Base-by-base conservation (phyloP, 2,329 filamentous ascomycete species). In the Colletotrichum salicis region DNA sequence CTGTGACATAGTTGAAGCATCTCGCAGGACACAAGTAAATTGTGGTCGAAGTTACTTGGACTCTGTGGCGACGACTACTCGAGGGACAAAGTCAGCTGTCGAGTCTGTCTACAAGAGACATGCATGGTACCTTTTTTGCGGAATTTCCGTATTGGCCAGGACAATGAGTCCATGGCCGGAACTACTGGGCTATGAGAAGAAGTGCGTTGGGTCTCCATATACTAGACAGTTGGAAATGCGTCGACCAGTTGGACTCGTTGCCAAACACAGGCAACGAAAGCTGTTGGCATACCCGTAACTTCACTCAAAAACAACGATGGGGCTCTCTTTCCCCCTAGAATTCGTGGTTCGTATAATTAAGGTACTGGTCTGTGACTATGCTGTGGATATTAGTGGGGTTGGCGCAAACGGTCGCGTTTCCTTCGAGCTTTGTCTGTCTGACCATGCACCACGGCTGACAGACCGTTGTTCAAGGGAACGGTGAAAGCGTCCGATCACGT, bases 361-460 rank as follows among this genome's bases (percentile, higher is more conserved):
- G 70, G n/a, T 64, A 48, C 22, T 72, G 66, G 66, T 60, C 66
- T 55, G 55, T 64, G 55, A 55, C 8, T 33, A 54, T 24, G 33
- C 24, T 31, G 12, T 58, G 27, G 22, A 29, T 54, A 7, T 5
- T 15, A 51, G 63, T 13, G 45, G 19, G 33, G 54, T 29, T 11
- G 31, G 57, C 57, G 54, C n/a, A 24, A 68, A 45, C 64, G 27
- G 64, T 58, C 31, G 12, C 35, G 52, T 59, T 71, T 55, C 45
- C 45, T n/a, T 48, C 31, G 65, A 45, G 55, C 60, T 64, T 48
- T 48, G 51, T 60, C 48, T 55, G 45, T 60, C 48, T 19, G 59
- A 64, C 48, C 68, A 62, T 54, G 12, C 11, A 12, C 19, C 52
- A 41, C 45, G 22, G 56, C 24, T 45, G 22, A 27, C 22, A 22